Evolutionary conservation across 805 yeast genomes (phyloP).

Genomic region (Kluyveromyces aestuarii): DNA sequence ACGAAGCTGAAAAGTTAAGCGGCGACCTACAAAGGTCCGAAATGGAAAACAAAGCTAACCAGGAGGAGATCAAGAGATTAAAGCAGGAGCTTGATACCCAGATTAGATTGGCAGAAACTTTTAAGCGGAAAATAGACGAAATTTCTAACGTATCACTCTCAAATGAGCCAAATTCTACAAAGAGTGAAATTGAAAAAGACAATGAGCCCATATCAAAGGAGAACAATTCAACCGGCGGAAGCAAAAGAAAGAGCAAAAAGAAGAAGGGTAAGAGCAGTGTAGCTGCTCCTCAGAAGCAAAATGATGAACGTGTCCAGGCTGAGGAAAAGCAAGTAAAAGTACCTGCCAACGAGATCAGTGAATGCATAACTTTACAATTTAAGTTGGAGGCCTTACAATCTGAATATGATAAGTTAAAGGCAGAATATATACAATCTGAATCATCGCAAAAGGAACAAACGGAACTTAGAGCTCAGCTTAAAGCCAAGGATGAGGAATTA

Average conservation of each 20-base stretch:
- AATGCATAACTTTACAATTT: not conserved
- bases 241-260: slow-evolving; percentile 4
- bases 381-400: slow-evolving; percentile 2
- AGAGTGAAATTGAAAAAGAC: slow-evolving; percentile 1
- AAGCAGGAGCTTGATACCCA: slow-evolving; percentile 1
- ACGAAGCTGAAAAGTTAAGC: not conserved
- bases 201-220: not conserved
- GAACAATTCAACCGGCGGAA: not conserved
- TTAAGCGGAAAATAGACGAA: slow-evolving; percentile 6
- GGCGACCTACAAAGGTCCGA: slow-evolving; percentile 11
- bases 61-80: slow-evolving; percentile 2
- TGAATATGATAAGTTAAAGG: not conserved
- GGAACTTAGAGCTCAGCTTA: slow-evolving; percentile 25
- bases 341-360: not conserved
- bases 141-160: slow-evolving; percentile 1
- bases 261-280: slow-evolving; percentile 4
- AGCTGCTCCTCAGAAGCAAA: slow-evolving; percentile 1
- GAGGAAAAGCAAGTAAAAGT: not conserved
- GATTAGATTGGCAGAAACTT: slow-evolving; percentile 2
- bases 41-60: slow-evolving; percentile 1
- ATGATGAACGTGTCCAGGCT: not conserved
- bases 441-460: slow-evolving; percentile 12
- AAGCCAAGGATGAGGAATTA: slow-evolving; percentile 48
- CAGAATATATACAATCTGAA: slow-evolving; percentile 4
- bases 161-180: slow-evolving; percentile 2